A percentile compares a stretch with the other conserved stretches of the same genome.
phyloP scores from a whole-genome alignment of 2,329 filamentous ascomycete species.

The Zymoseptoria passerinii region DNA sequence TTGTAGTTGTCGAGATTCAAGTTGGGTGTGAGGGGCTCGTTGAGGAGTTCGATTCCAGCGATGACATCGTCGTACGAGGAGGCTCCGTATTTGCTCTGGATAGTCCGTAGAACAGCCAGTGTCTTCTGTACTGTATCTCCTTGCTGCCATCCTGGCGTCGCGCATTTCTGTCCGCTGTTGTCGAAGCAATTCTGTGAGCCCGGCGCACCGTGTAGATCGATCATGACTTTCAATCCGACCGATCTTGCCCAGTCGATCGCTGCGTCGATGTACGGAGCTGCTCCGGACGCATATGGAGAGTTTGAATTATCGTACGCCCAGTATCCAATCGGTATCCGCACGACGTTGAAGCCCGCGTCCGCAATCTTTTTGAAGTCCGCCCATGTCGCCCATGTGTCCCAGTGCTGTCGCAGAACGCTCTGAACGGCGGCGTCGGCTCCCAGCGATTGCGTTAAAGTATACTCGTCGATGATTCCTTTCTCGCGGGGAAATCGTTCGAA shows the following conservation, averaged over 20 bases:
- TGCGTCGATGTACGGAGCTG: slow-evolving; percentile 46
- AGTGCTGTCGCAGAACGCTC: slow-evolving; percentile 41
- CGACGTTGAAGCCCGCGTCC: slow-evolving; percentile 49
- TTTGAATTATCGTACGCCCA: slow-evolving; percentile 49
- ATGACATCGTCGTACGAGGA: slow-evolving; percentile 50
- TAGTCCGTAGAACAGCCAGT: slow-evolving; percentile 48
- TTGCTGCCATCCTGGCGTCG: slow-evolving; percentile 36
- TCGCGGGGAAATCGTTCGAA: slow-evolving; percentile 33
- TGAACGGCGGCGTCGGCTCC: slow-evolving; percentile 38
- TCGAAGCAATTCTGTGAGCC: slow-evolving; percentile 55
- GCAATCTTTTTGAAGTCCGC: slow-evolving; percentile 50
- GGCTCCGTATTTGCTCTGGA: slow-evolving; percentile 50
- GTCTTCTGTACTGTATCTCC: slow-evolving; percentile 44
- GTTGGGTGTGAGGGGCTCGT: slow-evolving; percentile 46
- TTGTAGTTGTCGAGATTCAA: slow-evolving; percentile 40
- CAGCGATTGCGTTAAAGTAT: slow-evolving; percentile 43
- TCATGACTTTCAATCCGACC: slow-evolving; percentile 47
- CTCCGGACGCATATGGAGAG: slow-evolving; percentile 45
- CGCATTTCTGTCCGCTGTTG: slow-evolving; percentile 48
- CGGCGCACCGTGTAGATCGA: slow-evolving; percentile 51
- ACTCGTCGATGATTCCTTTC: slow-evolving; percentile 40
- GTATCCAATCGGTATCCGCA: slow-evolving; percentile 52
- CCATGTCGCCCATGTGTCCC: slow-evolving; percentile 43
- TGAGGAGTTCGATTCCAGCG: slow-evolving; percentile 49
- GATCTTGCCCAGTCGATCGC: slow-evolving; percentile 50